Evolutionary conservation across 257 asterid genomes (phyloP), one percentile per base, ranked within the genome.

Genomic region (Prunella vulgaris): DNA sequence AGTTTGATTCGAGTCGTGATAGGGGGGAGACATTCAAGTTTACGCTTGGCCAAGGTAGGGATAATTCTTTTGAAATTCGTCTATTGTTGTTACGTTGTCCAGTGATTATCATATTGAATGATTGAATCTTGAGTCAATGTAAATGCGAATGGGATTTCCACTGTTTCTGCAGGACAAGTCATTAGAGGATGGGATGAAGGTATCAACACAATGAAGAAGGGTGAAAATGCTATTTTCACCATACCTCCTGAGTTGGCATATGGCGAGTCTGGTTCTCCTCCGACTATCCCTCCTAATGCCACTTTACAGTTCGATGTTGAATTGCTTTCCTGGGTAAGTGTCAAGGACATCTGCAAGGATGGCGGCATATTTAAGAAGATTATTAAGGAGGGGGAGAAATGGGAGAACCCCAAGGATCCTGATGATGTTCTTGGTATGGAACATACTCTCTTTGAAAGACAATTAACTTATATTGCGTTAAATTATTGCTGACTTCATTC

Each of bases 131-230:
- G 17, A 4, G 37, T 15, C 12, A 13, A 25, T 25, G 20, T 57
- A 57, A 25, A 57, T 57, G 21, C 21, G 10, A 57, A 57, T 70
- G 32, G 27, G 21, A 38, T 27, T 14, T 46, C 2, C 24, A 14
- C 46, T 10, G 46, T 46, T 74, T 65, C 70, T 15, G 70, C 81
- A 87, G 94, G 95, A 40, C 87, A 88, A 82, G 95, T 88, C 18
- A 88, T 88, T 42, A 88, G 77, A 77, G 95, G 95, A 60, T 88
- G 90, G 92, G 95, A 88, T 52, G 80, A 37, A 64, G 95, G 95
- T 61, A 88, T 88, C 73, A 86, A 77, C 37, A 88, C 95, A 18
- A 86, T 88, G 95, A 88, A 86, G 79, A 86, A 88, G 80, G 92
- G 95, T n/a, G 92, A 88, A 70, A 82, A 76, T 74, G 88, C 88